Evolutionary conservation across 371 early-diverging fungal genomes (phyloP), one percentile per base, ranked within the genome.

Genomic region (Synchytrium microbalum): DNA sequence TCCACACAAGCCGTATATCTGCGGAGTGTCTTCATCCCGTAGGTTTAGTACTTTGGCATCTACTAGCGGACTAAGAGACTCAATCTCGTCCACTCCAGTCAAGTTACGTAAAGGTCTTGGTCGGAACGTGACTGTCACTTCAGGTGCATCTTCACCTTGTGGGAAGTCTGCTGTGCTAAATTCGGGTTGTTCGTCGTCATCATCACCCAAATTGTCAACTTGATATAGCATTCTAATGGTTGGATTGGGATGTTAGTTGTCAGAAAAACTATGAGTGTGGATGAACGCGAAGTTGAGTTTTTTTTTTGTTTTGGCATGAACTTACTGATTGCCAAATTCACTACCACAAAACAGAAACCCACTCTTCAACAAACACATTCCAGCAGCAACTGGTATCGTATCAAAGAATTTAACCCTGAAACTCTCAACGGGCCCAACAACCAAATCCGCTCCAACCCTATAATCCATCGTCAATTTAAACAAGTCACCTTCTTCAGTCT

Each of bases 401-500:
- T 97, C 96, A 75, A 95, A 97, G 67, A 96, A 97, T 70, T 90
- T 90, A 70, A 97, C 88, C 54, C 67, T 65, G 58, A 80, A 63
- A 60, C 73, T 74, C 28, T 66, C 57, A 24, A 80, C 77, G 2
- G 65, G 68, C 8, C 73, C 73, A 19, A 23, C 31, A 13, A 38
- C 3, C 1, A 78, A 77, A 38, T 86, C 92, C 0, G 84, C 81
- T 29, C 23, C 33, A 8, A 38, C 16, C 53, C 66, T 60, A 65
- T 87, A 88, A 46, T 92, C 92, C 74, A 96, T 84, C 0, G 92
- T 89, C 33, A 97, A 79, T 74, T 95, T 96, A 82, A 89, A 97
- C 56, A 98, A 71, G 75, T 97, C 96, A 32, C 99, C 98, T 57
- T 86, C 86, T 61, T 96, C 96, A 29, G 90, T 88, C 67, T 97